Evolutionary conservation across 208 protist species (phyloP).

Genomic region (Porcisia deanei): DNA sequence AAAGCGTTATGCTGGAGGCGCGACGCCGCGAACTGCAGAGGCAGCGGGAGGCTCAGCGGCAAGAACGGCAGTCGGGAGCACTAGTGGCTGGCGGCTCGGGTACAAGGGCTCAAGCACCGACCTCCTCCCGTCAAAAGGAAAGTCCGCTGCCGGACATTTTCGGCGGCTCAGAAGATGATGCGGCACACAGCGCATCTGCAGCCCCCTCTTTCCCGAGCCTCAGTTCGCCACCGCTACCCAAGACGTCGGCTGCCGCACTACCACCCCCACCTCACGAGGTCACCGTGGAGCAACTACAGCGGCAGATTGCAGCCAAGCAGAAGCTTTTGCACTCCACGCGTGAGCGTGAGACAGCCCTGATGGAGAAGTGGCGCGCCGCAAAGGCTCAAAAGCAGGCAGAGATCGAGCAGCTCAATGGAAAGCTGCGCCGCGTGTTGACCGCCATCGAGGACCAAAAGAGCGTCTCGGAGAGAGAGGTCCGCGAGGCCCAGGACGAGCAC

Average conservation of each 20-base stretch:
- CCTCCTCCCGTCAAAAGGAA: constrained; percentile 10
- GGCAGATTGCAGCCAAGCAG: constrained; percentile 62
- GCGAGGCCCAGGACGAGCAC: constrained; percentile 50
- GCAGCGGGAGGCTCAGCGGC: constrained; percentile 48
- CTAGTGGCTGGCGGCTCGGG: constrained; percentile 1
- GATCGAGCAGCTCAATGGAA: constrained; percentile 64
- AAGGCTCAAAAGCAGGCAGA: constrained; percentile 77
- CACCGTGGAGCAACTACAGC: constrained; percentile 52
- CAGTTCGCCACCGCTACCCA: background rate
- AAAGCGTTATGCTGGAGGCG: constrained; percentile 64
- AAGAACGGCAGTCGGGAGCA: constrained; percentile 7
- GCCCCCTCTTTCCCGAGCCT: background rate
- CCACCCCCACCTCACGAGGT: constrained; percentile 31
- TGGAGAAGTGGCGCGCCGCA: constrained; percentile 55
- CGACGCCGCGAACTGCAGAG: constrained; percentile 54
- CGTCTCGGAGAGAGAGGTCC: constrained; percentile 44
- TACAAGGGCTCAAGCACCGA: background rate
- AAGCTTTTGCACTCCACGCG: constrained; percentile 46
- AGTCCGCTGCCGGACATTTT: constrained; percentile 30
- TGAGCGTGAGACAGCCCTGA: constrained; percentile 58
- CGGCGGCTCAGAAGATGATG: constrained; percentile 10
- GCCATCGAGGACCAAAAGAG: constrained; percentile 61
- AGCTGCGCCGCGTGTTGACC: constrained; percentile 51
- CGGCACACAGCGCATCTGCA: background rate
- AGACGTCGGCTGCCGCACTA: background rate